Conservation (phyloP, 306 rosid genomes). For the Pyrus bretschneideri region DNA sequence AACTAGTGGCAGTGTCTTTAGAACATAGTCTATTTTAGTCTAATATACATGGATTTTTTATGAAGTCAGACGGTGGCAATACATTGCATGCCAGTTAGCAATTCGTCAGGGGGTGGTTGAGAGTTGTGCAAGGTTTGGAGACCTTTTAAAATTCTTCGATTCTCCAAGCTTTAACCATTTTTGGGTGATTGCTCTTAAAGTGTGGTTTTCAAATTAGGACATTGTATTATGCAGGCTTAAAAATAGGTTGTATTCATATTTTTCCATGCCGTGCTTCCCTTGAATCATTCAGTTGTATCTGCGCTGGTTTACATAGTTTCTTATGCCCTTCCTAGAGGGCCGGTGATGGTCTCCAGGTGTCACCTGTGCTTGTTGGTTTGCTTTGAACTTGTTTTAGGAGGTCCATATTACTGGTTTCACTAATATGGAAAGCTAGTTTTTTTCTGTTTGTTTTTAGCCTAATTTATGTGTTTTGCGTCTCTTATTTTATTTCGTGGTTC, state of each 20-base stretch:
- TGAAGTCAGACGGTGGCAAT: neutral
- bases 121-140: neutral
- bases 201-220: neutral
- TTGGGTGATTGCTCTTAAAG: neutral
- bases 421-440: constrained; percentile 1
- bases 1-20: neutral
- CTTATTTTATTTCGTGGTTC: constrained; percentile 13
- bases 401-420: neutral
- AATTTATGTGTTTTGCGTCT: constrained; percentile 5
- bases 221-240: neutral
- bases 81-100: neutral
- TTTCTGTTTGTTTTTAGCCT: neutral
- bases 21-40: neutral
- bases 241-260: neutral
- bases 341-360: neutral
- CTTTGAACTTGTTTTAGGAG: neutral
- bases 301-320: neutral
- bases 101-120: neutral
- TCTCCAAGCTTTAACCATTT: neutral
- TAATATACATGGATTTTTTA: neutral
- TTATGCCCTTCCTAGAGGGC: neutral
- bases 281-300: neutral
- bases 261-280: neutral
- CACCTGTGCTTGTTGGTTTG: neutral
- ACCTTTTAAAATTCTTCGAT: neutral